These are phyloP conservation scores for Glutinoglossum americanum DNA, from an alignment of 495 filamentous ascomycete species.

Conservation along the genomic window DNA sequence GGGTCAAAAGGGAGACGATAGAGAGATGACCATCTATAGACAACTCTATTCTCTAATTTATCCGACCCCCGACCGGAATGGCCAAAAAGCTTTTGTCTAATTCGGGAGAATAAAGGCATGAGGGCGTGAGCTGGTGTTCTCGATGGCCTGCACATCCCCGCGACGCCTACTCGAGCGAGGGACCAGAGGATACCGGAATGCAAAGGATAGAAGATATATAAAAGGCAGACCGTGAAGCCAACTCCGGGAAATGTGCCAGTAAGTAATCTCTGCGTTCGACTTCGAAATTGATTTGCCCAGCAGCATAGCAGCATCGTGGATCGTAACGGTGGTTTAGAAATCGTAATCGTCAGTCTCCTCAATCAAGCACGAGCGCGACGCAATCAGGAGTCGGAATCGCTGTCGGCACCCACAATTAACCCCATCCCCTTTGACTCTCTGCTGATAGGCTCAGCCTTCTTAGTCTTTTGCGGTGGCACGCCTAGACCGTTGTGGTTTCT, in stretches of 20 bases:
- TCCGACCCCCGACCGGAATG: background rate
- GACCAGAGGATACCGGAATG: background rate
- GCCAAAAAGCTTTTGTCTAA: background rate
- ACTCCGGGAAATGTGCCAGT: background rate
- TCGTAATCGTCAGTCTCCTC: background rate
- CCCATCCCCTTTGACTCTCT: background rate
- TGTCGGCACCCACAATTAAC: background rate
- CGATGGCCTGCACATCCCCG: background rate
- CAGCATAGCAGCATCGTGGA: background rate
- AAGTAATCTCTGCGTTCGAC: background rate
- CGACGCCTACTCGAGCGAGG: background rate
- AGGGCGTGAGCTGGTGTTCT: background rate
- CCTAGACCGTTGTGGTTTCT: slow-evolving; percentile 19
- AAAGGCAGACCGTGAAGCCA: background rate
- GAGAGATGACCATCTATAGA: background rate
- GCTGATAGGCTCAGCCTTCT: background rate
- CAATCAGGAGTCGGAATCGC: background rate
- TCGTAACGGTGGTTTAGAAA: background rate
- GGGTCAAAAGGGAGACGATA: background rate
- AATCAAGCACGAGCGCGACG: background rate
- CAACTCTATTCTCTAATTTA: background rate
- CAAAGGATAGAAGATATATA: background rate
- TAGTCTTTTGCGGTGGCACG: slow-evolving; percentile 5
- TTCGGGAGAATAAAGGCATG: background rate
- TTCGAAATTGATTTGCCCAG: background rate